Percentiles rank a stretch among this genome's conserved stretches.
These are phyloP conservation scores for Chytriomyces hyalinus DNA, from an alignment of 192 early-diverging fungal genomes.

Conservation along the genomic window DNA sequence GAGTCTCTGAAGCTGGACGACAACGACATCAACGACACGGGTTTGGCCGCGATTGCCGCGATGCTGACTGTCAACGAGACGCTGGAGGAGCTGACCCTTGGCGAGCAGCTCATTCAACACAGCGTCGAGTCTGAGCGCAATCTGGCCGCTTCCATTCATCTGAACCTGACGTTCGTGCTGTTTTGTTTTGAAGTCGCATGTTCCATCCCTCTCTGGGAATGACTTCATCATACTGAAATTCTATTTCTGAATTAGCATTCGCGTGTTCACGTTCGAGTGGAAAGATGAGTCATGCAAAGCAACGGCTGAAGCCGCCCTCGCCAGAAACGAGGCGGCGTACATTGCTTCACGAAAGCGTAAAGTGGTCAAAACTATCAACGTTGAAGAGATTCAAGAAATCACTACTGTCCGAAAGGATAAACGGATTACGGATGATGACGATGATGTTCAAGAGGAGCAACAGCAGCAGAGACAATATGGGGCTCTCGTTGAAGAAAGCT, in stretches of 20 bases:
- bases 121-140: not conserved
- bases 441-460: not conserved
- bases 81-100: constrained; percentile 46
- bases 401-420: not conserved
- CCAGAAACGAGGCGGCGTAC: not conserved
- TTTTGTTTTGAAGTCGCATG: not conserved
- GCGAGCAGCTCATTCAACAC: constrained; percentile 26
- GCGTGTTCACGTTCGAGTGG: constrained; percentile 7
- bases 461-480: not conserved
- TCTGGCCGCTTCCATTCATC: constrained; percentile 4
- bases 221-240: not conserved
- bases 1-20: constrained; percentile 43
- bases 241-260: not conserved
- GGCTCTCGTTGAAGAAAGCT: not conserved
- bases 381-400: constrained; percentile 16
- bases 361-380: constrained; percentile 6
- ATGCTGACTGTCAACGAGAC: constrained; percentile 44
- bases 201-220: too few species aligned
- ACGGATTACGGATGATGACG: not conserved
- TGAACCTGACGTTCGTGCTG: constrained; percentile 1
- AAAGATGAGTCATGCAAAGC: not conserved
- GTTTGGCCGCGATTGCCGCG: constrained; percentile 45
- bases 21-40: constrained; percentile 52
- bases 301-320: not conserved
- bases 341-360: constrained; percentile 10